phyloP scores from a whole-genome alignment of 768 basidiomycete genomes.

The Mycena albidolilacea region DNA sequence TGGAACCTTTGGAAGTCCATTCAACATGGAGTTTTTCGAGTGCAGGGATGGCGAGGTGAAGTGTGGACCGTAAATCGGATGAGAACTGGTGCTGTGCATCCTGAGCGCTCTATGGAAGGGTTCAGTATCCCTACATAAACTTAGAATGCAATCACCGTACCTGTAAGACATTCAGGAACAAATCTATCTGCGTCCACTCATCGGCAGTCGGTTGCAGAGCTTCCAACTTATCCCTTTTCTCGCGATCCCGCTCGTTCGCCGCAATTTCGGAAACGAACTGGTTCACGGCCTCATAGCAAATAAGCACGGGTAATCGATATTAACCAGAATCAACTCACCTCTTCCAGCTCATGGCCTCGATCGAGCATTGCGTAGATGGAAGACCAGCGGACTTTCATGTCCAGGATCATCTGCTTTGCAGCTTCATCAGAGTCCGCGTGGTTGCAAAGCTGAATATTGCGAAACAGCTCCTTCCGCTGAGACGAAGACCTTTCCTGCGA shows the following conservation, averaged over 20 bases:
- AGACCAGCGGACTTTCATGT: conserved; percentile 47
- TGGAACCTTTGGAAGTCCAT: conserved; percentile 37
- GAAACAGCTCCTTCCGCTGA: conserved; percentile 44
- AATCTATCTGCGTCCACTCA: conserved; percentile 43
- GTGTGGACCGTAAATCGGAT: conserved; percentile 41
- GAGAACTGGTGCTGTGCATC: conserved; percentile 51
- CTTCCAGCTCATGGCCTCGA: conserved; percentile 38
- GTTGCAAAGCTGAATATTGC: conserved; percentile 36
- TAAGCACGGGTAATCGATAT: conserved; percentile 8
- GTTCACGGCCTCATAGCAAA: conserved; percentile 16
- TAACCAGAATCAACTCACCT: conserved; percentile 25
- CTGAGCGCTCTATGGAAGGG: conserved; percentile 44
- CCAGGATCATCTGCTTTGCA: conserved; percentile 39
- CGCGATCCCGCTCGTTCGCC: conserved; percentile 32
- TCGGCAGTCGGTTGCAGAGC: conserved; percentile 34
- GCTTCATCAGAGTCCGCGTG: neutral
- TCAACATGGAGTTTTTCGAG: conserved; percentile 47
- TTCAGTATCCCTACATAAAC: neutral
- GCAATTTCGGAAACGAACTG: conserved; percentile 45
- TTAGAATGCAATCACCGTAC: neutral
- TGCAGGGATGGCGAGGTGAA: conserved; percentile 49
- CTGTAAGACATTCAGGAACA: conserved; percentile 41
- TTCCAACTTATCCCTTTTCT: conserved; percentile 37
- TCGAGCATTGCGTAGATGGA: conserved; percentile 47
- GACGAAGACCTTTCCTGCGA: conserved; percentile 43